Percentiles rank a stretch among this genome's conserved stretches.
Conservation (phyloP, 2,329 filamentous ascomycete species). For the Alternaria solani region DNA sequence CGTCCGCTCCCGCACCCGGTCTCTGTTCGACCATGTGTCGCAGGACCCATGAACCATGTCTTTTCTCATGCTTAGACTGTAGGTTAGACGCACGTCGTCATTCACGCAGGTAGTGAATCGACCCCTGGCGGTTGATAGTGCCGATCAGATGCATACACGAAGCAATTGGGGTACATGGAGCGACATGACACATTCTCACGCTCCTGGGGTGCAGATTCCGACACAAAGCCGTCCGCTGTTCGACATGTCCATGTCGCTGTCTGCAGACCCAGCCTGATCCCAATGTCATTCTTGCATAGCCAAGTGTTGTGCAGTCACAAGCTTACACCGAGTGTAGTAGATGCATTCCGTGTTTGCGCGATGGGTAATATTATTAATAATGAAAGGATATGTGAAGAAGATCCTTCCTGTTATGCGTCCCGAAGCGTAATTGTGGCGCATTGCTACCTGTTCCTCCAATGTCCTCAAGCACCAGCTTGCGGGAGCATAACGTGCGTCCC, state of each 20-base stretch:
- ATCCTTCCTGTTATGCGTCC: slow-evolving; percentile 22
- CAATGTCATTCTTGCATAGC: background rate
- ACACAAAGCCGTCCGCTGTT: slow-evolving; percentile 9
- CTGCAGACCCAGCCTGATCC: slow-evolving; percentile 3
- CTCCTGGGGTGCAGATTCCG: slow-evolving; percentile 25
- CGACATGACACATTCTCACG: slow-evolving; percentile 5
- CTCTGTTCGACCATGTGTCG: slow-evolving; percentile 24
- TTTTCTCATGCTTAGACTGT: background rate
- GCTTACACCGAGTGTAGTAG: background rate
- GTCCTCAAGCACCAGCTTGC: slow-evolving; percentile 12
- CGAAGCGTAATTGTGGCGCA: slow-evolving; percentile 15
- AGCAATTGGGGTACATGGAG: slow-evolving; percentile 3
- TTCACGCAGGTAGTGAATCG: background rate
- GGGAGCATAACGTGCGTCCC: slow-evolving; percentile 18
- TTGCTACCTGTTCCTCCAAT: slow-evolving; percentile 17
- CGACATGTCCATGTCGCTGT: slow-evolving; percentile 3
- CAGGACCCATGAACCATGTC: slow-evolving; percentile 30
- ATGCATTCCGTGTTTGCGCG: slow-evolving; percentile 1
- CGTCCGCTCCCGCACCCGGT: slow-evolving; percentile 19
- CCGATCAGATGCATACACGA: slow-evolving; percentile 9
- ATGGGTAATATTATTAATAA: slow-evolving; percentile 42
- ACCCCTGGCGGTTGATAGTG: slow-evolving; percentile 10
- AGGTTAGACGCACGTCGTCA: slow-evolving; percentile 1
- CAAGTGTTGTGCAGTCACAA: background rate
- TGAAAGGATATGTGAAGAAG: slow-evolving; percentile 25